Evolutionary conservation across 306 rosid genomes (phyloP).

Genomic region (Fagus sylvatica): DNA sequence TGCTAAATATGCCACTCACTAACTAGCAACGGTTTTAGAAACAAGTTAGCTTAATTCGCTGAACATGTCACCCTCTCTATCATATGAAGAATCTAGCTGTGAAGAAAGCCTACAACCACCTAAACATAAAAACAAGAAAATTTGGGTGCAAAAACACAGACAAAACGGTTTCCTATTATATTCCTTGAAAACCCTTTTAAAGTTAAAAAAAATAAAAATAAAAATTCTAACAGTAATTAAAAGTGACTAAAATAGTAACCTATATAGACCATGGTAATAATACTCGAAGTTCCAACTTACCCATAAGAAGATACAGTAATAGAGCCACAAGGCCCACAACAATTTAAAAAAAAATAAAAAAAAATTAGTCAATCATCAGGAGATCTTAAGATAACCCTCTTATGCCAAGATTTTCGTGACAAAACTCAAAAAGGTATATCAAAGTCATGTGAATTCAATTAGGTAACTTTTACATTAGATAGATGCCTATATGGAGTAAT

Average conservation of each 20-base stretch:
- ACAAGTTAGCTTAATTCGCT: not conserved
- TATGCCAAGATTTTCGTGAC: not conserved
- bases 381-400: not conserved
- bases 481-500: not conserved
- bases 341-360: not conserved
- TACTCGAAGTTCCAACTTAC: not conserved
- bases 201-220: too few species aligned
- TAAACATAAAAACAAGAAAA: not conserved
- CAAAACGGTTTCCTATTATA: not conserved
- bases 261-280: not conserved
- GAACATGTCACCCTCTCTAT: not conserved
- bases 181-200: not conserved
- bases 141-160: not conserved
- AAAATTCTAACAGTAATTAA: not conserved
- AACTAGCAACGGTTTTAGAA: not conserved
- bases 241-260: not conserved
- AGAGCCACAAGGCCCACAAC: too few species aligned
- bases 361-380: not conserved
- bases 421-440: not conserved
- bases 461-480: constrained; percentile 31
- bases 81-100: not conserved
- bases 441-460: constrained; percentile 51
- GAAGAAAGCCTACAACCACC: not conserved
- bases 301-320: not conserved
- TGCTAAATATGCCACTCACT: too few species aligned